Evolutionary conservation across 768 basidiomycete genomes (phyloP).

Genomic region (Hypholoma fasciculare): DNA sequence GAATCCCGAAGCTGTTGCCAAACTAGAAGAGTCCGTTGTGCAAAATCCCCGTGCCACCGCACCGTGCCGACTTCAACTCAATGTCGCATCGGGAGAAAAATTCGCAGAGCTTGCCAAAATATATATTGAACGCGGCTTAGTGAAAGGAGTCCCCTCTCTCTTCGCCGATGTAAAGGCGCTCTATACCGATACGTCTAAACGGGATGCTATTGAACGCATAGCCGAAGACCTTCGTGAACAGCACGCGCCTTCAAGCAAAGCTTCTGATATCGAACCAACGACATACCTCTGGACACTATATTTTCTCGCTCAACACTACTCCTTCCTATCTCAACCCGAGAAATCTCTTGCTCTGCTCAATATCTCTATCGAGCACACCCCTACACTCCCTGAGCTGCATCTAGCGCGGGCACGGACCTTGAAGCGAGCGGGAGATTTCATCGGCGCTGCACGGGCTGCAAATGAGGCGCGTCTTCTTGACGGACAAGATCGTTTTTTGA

Average conservation of each 20-base stretch:
- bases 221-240: conserved; percentile 49
- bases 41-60: conserved; percentile 70
- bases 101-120: conserved; percentile 65
- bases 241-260: conserved; percentile 26
- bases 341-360: conserved; percentile 65
- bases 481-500: conserved; percentile 93
- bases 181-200: conserved; percentile 68
- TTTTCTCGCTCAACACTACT: conserved; percentile 90
- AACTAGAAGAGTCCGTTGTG: conserved; percentile 59
- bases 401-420: conserved; percentile 80
- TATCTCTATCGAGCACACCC: conserved; percentile 78
- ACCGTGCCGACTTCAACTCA: conserved; percentile 73
- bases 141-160: conserved; percentile 88
- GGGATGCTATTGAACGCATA: conserved; percentile 65
- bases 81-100: conserved; percentile 61
- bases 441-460: conserved; percentile 71
- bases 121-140: conserved; percentile 71
- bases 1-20: conserved; percentile 50
- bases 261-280: conserved; percentile 57
- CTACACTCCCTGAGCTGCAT: conserved; percentile 89
- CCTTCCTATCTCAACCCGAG: conserved; percentile 52
- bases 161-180: conserved; percentile 91
- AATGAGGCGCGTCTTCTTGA: conserved; percentile 86
- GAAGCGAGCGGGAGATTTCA: conserved; percentile 82
- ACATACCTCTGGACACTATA: conserved; percentile 94